These are phyloP conservation scores for Ustilago loliicola DNA, from an alignment of 1,284 basidiomycete genomes.

Conservation along the genomic window DNA sequence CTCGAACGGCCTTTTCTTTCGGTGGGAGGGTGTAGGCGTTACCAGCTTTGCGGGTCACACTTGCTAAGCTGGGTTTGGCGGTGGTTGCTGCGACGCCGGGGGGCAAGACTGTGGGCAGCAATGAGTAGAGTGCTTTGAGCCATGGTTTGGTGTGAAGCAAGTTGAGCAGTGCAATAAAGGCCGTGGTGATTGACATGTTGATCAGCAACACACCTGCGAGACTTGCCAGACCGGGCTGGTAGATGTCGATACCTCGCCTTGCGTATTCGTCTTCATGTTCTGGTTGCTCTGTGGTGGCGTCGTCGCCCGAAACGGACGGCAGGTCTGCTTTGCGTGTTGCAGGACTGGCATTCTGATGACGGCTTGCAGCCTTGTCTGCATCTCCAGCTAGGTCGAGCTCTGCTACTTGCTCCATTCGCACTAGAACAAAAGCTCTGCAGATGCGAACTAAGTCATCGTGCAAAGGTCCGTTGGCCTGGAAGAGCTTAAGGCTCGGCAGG, in stretches of 20 bases:
- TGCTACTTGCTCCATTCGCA: constrained; percentile 82
- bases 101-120: constrained; percentile 28
- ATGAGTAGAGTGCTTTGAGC: constrained; percentile 62
- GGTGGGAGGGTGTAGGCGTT: constrained; percentile 22
- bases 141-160: constrained; percentile 72
- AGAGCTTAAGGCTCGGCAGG: constrained; percentile 88
- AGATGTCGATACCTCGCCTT: constrained; percentile 51
- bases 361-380: constrained; percentile 26
- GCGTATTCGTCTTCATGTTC: constrained; percentile 27
- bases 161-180: constrained; percentile 89
- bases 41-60: constrained; percentile 9
- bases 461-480: constrained; percentile 83
- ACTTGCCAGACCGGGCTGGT: constrained; percentile 68
- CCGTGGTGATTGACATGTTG: constrained; percentile 81
- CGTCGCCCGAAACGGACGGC: constrained; percentile 5
- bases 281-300: neutral
- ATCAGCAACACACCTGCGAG: constrained; percentile 90
- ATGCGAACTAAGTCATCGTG: constrained; percentile 88
- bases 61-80: constrained; percentile 1
- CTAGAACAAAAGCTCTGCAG: constrained; percentile 89
- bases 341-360: constrained; percentile 25
- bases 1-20: constrained; percentile 41
- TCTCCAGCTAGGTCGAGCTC: constrained; percentile 41
- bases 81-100: neutral
- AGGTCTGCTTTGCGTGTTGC: constrained; percentile 2